Evolutionary conservation across 257 asterid genomes (phyloP).

Genomic region (Datura wrightii): DNA sequence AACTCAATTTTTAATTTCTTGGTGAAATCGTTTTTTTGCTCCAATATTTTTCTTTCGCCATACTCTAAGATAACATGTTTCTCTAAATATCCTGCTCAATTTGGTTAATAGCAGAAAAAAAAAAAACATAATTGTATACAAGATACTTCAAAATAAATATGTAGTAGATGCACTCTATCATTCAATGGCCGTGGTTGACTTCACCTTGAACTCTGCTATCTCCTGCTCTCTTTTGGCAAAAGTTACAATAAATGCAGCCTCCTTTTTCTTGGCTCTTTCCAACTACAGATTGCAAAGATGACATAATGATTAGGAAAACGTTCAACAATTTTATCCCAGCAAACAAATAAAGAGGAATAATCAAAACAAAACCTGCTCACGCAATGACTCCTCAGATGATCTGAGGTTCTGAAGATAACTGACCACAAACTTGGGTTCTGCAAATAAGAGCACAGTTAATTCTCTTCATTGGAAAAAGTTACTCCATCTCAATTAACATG

Average conservation of each 20-base stretch:
- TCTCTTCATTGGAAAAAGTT: conserved; percentile 20
- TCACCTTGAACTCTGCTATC: conserved; percentile 97
- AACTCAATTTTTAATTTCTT: neutral
- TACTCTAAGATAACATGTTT: conserved; percentile 4
- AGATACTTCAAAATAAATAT: neutral
- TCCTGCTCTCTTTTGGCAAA: conserved; percentile 99
- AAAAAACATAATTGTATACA: neutral
- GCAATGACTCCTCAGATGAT: conserved; percentile 86
- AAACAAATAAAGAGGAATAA: neutral
- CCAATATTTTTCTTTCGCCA: neutral
- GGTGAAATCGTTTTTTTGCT: conserved; percentile 7
- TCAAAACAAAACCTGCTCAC: conserved; percentile 76
- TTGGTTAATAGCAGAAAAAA: neutral
- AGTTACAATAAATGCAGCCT: conserved; percentile 94
- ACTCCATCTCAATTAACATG: neutral
- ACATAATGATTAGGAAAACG: neutral
- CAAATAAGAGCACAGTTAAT: conserved; percentile 7
- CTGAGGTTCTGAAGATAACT: conserved; percentile 77
- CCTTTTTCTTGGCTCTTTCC: conserved; percentile 93
- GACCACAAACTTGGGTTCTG: conserved; percentile 74
- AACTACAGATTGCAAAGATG: conserved; percentile 56
- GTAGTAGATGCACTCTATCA: neutral
- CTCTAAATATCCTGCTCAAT: neutral
- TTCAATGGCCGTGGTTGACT: neutral
- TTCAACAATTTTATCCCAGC: neutral